These are phyloP conservation scores for Leishmania amazonensis DNA, from an alignment of 208 protist genomes.

Conservation along the genomic window DNA sequence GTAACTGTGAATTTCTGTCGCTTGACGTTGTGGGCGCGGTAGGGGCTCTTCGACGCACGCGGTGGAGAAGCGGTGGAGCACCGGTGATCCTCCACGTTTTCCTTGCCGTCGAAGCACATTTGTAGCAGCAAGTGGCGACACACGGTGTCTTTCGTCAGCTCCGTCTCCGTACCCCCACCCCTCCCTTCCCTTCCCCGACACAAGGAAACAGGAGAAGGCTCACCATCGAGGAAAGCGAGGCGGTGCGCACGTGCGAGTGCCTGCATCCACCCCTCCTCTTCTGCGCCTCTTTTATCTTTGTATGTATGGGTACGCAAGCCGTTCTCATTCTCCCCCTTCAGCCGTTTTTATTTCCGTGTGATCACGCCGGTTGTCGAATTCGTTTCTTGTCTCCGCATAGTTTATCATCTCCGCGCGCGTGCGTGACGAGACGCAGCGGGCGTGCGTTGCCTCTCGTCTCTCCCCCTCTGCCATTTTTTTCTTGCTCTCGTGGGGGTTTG, in stretches of 20 bases:
- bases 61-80: background rate
- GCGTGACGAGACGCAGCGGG: background rate
- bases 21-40: background rate
- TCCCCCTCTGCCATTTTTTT: background rate
- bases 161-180: background rate
- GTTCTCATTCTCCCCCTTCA: too few relatives aligned
- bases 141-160: background rate
- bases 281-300: background rate
- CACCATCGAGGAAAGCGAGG: background rate
- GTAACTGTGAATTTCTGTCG: background rate
- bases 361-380: too few relatives aligned
- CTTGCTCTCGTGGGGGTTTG: background rate
- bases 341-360: too few relatives aligned
- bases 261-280: background rate
- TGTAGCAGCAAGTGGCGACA: background rate
- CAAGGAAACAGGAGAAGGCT: background rate
- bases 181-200: background rate
- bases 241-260: background rate
- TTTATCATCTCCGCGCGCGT: too few relatives aligned
- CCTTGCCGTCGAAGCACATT: background rate
- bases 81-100: background rate
- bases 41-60: background rate
- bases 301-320: too few relatives aligned
- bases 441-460: background rate
- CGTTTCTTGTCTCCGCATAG: too few relatives aligned